A percentile compares a stretch with the other conserved stretches of the same genome.
Conservation (phyloP, 2,329 filamentous ascomycete genomes). For the Juglanconis sp. region DNA sequence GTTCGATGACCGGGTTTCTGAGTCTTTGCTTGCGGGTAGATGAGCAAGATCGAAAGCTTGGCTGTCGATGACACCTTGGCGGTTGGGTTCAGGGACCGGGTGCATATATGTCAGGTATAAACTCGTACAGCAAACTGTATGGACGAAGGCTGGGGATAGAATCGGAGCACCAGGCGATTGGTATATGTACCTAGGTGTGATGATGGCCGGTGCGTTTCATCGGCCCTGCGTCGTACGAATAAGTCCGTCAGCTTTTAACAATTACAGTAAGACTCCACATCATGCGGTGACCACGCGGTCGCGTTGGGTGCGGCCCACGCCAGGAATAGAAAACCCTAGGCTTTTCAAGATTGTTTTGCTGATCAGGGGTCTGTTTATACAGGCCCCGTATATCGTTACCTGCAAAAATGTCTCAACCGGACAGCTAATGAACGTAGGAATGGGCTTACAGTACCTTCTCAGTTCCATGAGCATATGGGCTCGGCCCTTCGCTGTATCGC, state of each 20-base stretch:
- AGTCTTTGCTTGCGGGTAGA: not conserved
- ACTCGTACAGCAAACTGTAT: too few relatives aligned
- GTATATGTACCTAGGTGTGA: not conserved
- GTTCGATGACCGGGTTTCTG: not conserved
- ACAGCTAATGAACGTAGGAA: not conserved
- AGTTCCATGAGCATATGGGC: not conserved
- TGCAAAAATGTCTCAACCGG: not conserved
- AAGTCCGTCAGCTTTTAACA: not conserved
- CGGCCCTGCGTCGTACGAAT: not conserved
- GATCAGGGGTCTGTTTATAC: not conserved
- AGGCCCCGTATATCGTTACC: not conserved
- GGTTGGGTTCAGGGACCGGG: not conserved
- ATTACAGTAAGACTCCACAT: conserved; percentile 2
- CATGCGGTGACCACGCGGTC: not conserved
- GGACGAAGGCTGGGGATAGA: not conserved
- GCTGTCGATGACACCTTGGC: conserved; percentile 1
- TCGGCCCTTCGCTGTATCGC: not conserved
- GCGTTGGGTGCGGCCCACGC: not conserved
- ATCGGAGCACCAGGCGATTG: not conserved
- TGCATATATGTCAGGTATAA: not conserved
- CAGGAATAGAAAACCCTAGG: not conserved
- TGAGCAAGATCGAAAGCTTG: conserved; percentile 1
- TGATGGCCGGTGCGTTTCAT: not conserved
- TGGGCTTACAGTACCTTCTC: not conserved
- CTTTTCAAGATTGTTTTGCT: not conserved